phyloP scores from a whole-genome alignment of 2,329 filamentous ascomycete species.

The Diaporthe citri region DNA sequence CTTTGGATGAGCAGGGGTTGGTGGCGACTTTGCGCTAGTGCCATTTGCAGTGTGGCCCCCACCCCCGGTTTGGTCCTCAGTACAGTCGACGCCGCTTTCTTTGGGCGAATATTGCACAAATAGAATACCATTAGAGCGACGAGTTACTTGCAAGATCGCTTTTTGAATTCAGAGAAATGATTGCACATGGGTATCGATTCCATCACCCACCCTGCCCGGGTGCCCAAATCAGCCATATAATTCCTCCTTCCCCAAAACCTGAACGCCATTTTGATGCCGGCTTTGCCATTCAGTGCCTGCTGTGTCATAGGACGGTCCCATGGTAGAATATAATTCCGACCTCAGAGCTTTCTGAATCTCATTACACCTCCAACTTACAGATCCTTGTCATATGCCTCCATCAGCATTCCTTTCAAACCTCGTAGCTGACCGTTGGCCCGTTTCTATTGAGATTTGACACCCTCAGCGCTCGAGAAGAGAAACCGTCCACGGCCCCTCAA shows the following conservation, averaged over 20 bases:
- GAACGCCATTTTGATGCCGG: neutral
- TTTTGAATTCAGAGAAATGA: neutral
- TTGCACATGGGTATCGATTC: slow-evolving; percentile 2
- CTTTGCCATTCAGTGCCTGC: neutral
- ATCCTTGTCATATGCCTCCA: neutral
- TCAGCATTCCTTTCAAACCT: neutral
- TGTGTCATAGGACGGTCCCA: neutral
- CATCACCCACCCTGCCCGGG: neutral
- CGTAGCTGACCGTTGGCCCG: neutral
- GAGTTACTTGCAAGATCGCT: neutral
- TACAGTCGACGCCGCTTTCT: no score
- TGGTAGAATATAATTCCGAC: neutral
- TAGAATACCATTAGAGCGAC: neutral
- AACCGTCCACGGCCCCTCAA: slow-evolving; percentile 33
- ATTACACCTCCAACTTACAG: neutral
- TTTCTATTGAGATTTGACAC: neutral
- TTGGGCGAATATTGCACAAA: neutral
- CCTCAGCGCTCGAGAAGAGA: slow-evolving; percentile 33
- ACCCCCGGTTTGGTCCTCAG: no score
- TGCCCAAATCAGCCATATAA: neutral
- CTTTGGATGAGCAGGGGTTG: neutral
- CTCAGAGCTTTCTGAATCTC: neutral
- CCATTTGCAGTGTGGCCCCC: neutral
- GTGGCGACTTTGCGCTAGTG: neutral
- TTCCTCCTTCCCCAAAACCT: neutral